These are phyloP conservation scores for Keithomyces neogunnii DNA, from an alignment of 2,329 filamentous ascomycete genomes.

Conservation along the genomic window DNA sequence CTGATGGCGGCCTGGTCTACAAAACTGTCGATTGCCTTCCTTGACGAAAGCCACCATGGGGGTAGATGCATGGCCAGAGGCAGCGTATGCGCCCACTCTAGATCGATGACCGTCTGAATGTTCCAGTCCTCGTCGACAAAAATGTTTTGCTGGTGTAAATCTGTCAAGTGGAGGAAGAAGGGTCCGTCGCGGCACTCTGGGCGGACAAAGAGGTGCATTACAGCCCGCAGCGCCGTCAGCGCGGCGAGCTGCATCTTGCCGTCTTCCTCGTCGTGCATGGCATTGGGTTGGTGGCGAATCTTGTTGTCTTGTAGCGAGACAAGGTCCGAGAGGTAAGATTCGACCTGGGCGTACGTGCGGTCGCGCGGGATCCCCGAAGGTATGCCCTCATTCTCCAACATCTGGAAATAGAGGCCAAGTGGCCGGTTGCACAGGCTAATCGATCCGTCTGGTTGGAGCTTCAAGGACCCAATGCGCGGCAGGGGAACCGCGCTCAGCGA, in stretches of 20 bases:
- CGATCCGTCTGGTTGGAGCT: constrained; percentile 17
- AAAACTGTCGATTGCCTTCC: constrained; percentile 4
- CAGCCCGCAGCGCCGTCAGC: constrained; percentile 18
- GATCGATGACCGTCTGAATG: constrained; percentile 20
- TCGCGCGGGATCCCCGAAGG: constrained; percentile 21
- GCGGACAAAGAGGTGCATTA: constrained; percentile 14
- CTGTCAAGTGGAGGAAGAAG: constrained; percentile 23
- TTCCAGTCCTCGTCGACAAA: constrained; percentile 23
- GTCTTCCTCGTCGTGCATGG: constrained; percentile 17
- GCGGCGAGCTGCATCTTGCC: constrained; percentile 19
- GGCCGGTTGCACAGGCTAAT: constrained; percentile 25
- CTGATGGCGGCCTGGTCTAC: not conserved
- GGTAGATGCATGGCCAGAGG: constrained; percentile 17
- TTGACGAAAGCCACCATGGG: constrained; percentile 19
- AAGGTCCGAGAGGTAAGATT: constrained; percentile 22
- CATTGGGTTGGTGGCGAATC: constrained; percentile 23
- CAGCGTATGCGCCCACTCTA: constrained; percentile 19
- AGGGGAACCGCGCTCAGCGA: constrained; percentile 15
- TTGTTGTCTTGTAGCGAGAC: constrained; percentile 25
- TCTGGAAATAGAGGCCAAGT: constrained; percentile 19
- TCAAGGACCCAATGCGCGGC: constrained; percentile 24
- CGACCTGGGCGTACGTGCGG: constrained; percentile 20
- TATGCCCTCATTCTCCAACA: constrained; percentile 25
- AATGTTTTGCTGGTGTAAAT: constrained; percentile 28
- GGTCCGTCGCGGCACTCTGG: constrained; percentile 18